Base-by-base conservation (phyloP, 2,329 filamentous ascomycete genomes). In the Phoma sp. region DNA sequence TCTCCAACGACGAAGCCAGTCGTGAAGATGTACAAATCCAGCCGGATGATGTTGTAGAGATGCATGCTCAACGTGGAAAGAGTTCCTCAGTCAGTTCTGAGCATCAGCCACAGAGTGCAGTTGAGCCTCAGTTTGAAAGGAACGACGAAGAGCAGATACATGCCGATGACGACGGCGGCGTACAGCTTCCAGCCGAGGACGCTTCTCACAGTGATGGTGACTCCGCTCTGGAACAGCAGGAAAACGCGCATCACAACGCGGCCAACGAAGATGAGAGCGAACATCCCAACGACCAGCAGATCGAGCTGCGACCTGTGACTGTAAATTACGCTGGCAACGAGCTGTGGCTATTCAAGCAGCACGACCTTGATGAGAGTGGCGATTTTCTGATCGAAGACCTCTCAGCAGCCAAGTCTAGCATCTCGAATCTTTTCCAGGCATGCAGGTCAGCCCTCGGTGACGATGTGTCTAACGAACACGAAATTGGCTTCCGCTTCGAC, bases 341-440 rank as follows among this genome's bases (percentile, higher is more conserved):
- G 37, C 38, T 67, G 8, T 73, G 67, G 69, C 52, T 74, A 2
- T 72, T 73, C 58, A 70, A 69, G 37, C 58, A 67, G 35, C 65
- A 70, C 46, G 65, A 72, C 38, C 58, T 63, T 36, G 69, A 71
- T 8, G 55, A 63, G 12, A 70, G 64, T 46, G 70, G 66, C 8
- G 70, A 73, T 19, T 74, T 63, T 61, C 60, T 74, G 15, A 55
- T 73, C 8, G 58, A 68, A 19, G 68, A 73, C 40, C 35, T 61
- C 4, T 63, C 64, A 3, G 35, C 68, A n/a, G 59, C 64, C 7
- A 63, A 60, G 17, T 55, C 63, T 24, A 65, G 63, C 43, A 73
- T 89, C 25, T 75, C 75, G 48, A 78, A 81, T 48, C 76, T 90
- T n/a, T 81, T 90, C 54, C 73, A 76, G 62, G 80, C 81, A 57